phyloP scores from a whole-genome alignment of 129 eudicot species.

The Pulicaria dysenterica region DNA sequence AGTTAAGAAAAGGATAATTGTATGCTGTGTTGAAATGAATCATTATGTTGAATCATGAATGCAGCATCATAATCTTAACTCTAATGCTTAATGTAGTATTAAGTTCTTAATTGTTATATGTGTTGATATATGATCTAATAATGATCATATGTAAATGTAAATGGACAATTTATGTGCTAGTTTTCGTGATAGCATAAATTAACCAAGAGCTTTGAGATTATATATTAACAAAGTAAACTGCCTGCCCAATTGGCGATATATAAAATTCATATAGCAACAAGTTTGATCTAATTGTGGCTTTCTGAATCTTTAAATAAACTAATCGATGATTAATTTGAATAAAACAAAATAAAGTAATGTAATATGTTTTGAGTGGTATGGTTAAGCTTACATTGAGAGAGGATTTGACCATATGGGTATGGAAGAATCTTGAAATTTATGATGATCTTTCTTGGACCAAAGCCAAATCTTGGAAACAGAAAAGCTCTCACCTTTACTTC shows the following conservation, averaged over 20 bases:
- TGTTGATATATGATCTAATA: too few species aligned
- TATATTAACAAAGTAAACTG: background rate
- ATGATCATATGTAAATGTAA: too few species aligned
- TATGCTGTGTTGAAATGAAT: too few species aligned
- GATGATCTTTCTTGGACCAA: constrained; percentile 73
- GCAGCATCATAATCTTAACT: too few species aligned
- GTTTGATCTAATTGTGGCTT: background rate
- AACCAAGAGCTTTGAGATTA: background rate
- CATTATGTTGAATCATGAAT: too few species aligned
- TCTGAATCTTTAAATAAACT: background rate
- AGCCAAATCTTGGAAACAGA: constrained; percentile 92
- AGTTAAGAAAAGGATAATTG: too few species aligned
- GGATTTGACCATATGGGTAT: constrained; percentile 41
- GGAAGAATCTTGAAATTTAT: constrained; percentile 48
- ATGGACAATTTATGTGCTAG: background rate
- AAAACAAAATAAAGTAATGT: constrained; percentile 7
- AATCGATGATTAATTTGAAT: background rate
- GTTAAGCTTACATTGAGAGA: constrained; percentile 48
- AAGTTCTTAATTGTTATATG: too few species aligned
- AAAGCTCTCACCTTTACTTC: constrained; percentile 82
- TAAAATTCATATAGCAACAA: background rate
- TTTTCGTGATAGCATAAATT: background rate
- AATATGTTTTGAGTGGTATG: constrained; percentile 21
- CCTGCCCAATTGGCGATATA: background rate
- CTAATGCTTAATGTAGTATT: too few species aligned